Evolutionary conservation across 768 basidiomycete species (phyloP).

Genomic region (Tricholoma terreum): DNA sequence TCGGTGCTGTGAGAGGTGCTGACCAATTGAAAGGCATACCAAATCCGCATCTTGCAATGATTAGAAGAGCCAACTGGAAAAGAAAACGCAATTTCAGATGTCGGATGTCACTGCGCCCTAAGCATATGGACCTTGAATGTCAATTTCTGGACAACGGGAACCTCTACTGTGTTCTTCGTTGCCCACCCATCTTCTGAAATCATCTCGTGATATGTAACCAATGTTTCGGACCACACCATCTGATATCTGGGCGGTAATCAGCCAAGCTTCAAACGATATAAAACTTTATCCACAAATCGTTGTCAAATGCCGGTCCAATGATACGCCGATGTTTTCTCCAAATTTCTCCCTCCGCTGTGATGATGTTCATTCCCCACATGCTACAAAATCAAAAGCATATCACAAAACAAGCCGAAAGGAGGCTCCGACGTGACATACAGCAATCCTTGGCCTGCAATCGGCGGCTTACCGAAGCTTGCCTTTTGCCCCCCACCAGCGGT

Average conservation of each 20-base stretch:
- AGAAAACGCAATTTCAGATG: neutral
- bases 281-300: constrained; percentile 29
- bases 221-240: constrained; percentile 35
- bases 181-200: constrained; percentile 27
- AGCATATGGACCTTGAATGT: constrained; percentile 28
- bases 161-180: constrained; percentile 12
- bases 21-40: constrained; percentile 43
- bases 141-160: constrained; percentile 23
- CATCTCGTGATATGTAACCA: constrained; percentile 33
- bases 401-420: neutral
- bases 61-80: constrained; percentile 38
- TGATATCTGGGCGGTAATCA: constrained; percentile 22
- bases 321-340: constrained; percentile 47
- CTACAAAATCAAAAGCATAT: constrained; percentile 24
- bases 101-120: too few species aligned
- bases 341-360: constrained; percentile 40
- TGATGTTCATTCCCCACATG: constrained; percentile 45
- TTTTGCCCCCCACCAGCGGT: constrained; percentile 36
- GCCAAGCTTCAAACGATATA: neutral
- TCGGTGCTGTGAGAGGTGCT: constrained; percentile 32
- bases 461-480: constrained; percentile 39
- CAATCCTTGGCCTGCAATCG: constrained; percentile 25
- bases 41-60: constrained; percentile 46
- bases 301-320: constrained; percentile 43
- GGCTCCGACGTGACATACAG: constrained; percentile 24